A percentile compares a stretch with the other conserved stretches of the same genome.
Conservation (phyloP, 768 basidiomycete genomes). For the Pleurotus ostreatus region DNA sequence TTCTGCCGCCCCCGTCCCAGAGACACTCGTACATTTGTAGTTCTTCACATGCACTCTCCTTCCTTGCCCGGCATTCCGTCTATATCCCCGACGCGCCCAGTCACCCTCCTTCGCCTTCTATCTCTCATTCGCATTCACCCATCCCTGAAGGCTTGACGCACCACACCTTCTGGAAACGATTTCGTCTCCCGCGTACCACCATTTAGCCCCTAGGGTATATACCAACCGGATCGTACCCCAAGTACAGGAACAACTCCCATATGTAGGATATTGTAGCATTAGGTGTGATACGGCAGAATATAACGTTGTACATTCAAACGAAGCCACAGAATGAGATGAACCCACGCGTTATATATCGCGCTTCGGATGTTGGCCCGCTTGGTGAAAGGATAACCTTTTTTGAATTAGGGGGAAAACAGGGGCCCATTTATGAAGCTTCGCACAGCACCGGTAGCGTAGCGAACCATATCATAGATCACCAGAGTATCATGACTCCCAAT, state of each 20-base stretch:
- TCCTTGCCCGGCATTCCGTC: background rate
- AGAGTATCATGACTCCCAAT: background rate
- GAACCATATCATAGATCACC: too few relatives aligned
- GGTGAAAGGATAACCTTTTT: too few relatives aligned
- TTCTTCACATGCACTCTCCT: conserved; percentile 4
- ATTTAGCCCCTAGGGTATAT: conserved; percentile 7
- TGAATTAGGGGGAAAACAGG: too few relatives aligned
- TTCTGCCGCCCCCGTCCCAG: background rate
- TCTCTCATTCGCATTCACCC: background rate
- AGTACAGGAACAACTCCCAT: background rate
- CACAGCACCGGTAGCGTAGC: too few relatives aligned
- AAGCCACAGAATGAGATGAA: too few relatives aligned
- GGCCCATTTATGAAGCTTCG: too few relatives aligned
- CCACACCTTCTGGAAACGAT: background rate
- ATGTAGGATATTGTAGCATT: background rate
- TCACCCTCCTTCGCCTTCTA: background rate
- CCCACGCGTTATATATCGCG: too few relatives aligned
- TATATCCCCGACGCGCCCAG: background rate
- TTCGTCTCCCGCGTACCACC: background rate
- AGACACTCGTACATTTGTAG: conserved; percentile 3
- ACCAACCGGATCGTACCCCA: background rate
- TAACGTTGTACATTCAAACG: too few relatives aligned
- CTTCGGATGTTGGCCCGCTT: too few relatives aligned
- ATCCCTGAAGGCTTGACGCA: background rate
- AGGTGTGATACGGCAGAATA: too few relatives aligned